phyloP scores from a whole-genome alignment of 345 rosid species.

The Moringa oleifera region DNA sequence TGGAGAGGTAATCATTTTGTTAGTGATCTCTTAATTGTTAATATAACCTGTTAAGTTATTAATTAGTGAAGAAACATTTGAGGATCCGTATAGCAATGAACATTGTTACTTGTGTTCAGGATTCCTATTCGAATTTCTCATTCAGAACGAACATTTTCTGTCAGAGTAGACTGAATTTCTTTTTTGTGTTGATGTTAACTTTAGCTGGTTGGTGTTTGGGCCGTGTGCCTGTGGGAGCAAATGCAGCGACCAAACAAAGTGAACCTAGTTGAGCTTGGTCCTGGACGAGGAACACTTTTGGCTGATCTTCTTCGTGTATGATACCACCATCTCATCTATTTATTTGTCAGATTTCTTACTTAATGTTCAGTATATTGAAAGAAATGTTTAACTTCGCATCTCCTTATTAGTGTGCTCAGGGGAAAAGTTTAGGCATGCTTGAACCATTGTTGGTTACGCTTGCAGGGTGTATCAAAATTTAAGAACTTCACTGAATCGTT shows the following conservation, averaged over 20 bases:
- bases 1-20: slow-evolving; percentile 57
- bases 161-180: not conserved
- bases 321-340: slow-evolving; percentile 6
- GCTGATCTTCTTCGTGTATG: slow-evolving; percentile 88
- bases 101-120: too few species aligned
- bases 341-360: slow-evolving; percentile 13
- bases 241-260: slow-evolving; percentile 78
- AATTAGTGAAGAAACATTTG: not conserved
- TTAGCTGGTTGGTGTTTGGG: slow-evolving; percentile 90
- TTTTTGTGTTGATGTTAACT: not conserved
- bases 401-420: not conserved
- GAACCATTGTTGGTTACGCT: slow-evolving; percentile 11
- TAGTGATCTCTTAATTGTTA: not conserved
- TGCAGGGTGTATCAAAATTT: slow-evolving; percentile 74
- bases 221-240: slow-evolving; percentile 92
- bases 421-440: not conserved
- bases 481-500: slow-evolving; percentile 70
- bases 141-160: not conserved
- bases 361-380: slow-evolving; percentile 2
- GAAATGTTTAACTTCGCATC: not conserved
- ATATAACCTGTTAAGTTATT: slow-evolving; percentile 4
- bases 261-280: slow-evolving; percentile 90
- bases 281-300: slow-evolving; percentile 94
- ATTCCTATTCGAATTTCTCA: too few species aligned
- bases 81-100: not conserved